Evolutionary conservation across 1,139 yeast genomes (phyloP).

Genomic region (Scheffersomyces cryptocercus): DNA sequence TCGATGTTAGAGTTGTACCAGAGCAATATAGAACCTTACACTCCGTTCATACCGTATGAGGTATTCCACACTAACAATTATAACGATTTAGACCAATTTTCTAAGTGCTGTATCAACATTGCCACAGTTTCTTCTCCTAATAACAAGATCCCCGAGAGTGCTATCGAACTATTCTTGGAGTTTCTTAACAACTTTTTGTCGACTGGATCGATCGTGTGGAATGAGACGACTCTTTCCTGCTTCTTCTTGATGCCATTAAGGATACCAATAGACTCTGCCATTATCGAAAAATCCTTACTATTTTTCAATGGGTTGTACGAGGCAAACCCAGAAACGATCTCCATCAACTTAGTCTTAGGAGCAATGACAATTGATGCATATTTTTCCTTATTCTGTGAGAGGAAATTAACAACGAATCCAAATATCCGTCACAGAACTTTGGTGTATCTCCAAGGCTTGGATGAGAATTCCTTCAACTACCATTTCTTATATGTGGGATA

Average conservation of each 20-base stretch:
- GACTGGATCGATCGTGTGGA: constrained; percentile 14
- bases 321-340: constrained; percentile 3
- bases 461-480: constrained; percentile 15
- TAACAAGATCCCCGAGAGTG: constrained; percentile 13
- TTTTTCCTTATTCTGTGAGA: constrained; percentile 14
- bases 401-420: constrained; percentile 10
- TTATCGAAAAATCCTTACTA: constrained; percentile 8
- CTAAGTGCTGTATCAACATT: constrained; percentile 19
- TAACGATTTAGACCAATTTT: constrained; percentile 12
- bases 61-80: constrained; percentile 6
- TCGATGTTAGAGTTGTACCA: constrained; percentile 8
- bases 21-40: constrained; percentile 18
- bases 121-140: constrained; percentile 15
- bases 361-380: constrained; percentile 22
- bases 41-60: constrained; percentile 18
- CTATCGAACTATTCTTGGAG: constrained; percentile 12
- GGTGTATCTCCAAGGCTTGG: constrained; percentile 10
- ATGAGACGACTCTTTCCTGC: constrained; percentile 13
- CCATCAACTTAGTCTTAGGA: constrained; percentile 15
- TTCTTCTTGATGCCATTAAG: constrained; percentile 20
- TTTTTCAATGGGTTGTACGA: constrained; percentile 14
- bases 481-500: constrained; percentile 17
- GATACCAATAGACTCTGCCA: constrained; percentile 9
- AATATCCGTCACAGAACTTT: constrained; percentile 1
- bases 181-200: constrained; percentile 9